Conservation (phyloP, 2,329 filamentous ascomycete species). For the Talaromyces marneffei region DNA sequence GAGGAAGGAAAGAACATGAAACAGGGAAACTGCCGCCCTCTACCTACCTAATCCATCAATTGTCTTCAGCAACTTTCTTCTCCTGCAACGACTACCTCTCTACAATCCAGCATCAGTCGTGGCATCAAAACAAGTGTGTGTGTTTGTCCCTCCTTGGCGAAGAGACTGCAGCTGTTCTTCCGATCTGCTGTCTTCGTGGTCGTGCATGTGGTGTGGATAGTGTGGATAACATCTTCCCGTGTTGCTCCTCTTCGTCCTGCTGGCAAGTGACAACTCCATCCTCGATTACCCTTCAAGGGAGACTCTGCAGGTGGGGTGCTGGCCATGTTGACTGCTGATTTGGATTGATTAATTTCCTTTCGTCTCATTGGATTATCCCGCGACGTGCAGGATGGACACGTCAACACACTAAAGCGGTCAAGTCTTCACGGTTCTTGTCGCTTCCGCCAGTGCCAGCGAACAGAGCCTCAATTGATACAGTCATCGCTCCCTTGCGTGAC, state of each 20-base stretch:
- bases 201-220: not conserved
- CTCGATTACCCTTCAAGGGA: not conserved
- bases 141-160: not conserved
- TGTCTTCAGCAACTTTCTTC: not conserved
- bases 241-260: not conserved
- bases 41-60: not conserved
- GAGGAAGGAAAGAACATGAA: not conserved
- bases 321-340: not conserved
- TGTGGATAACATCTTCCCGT: not conserved
- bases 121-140: not conserved
- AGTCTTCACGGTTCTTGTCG: constrained; percentile 2
- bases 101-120: not conserved
- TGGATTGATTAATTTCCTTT: not conserved
- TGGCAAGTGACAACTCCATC: not conserved
- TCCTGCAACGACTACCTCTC: not conserved
- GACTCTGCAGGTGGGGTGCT: constrained; percentile 2
- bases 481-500: constrained; percentile 2
- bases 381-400: constrained; percentile 24
- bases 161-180: not conserved
- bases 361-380: constrained; percentile 18
- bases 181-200: not conserved
- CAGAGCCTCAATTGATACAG: constrained; percentile 12
- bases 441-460: not conserved
- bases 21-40: not conserved
- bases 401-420: constrained; percentile 21